Evolutionary conservation across 2,329 filamentous ascomycete species (phyloP).

Genomic region (Fusarium redolens): DNA sequence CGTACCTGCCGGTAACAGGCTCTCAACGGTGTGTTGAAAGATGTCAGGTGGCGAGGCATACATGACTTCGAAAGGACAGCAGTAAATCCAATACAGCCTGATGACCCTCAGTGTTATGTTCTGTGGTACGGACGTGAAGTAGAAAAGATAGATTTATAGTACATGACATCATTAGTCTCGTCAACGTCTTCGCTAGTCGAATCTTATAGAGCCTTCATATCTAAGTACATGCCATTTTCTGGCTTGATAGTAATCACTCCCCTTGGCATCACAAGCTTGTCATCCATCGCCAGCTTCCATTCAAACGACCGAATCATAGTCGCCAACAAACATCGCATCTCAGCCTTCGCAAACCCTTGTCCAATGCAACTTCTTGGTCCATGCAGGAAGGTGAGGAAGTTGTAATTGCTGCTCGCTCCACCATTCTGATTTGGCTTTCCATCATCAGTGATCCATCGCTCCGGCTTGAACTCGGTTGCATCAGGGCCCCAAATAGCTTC

Average conservation of each 20-base stretch:
- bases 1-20: background rate
- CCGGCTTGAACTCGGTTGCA: slow-evolving; percentile 74
- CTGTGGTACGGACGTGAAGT: background rate
- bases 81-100: background rate
- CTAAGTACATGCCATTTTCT: slow-evolving; percentile 71
- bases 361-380: slow-evolving; percentile 88
- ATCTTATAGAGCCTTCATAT: slow-evolving; percentile 41
- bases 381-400: slow-evolving; percentile 82
- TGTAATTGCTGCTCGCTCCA: slow-evolving; percentile 75
- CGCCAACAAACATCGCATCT: slow-evolving; percentile 79
- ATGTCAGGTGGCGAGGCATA: rapidly evolving
- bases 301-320: slow-evolving; percentile 73
- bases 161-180: background rate
- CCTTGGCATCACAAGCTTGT: slow-evolving; percentile 68
- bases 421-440: slow-evolving; percentile 70
- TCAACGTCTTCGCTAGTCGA: background rate
- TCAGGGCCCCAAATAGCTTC: slow-evolving; percentile 74
- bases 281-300: slow-evolving; percentile 66
- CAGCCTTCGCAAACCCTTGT: slow-evolving; percentile 76
- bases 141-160: background rate
- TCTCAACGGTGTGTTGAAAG: background rate
- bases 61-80: background rate
- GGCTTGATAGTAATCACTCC: slow-evolving; percentile 75
- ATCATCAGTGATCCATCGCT: slow-evolving; percentile 69
- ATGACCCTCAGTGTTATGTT: background rate